These are phyloP conservation scores for Tuber melanosporum DNA, from an alignment of 495 filamentous ascomycete species.

Conservation along the genomic window DNA sequence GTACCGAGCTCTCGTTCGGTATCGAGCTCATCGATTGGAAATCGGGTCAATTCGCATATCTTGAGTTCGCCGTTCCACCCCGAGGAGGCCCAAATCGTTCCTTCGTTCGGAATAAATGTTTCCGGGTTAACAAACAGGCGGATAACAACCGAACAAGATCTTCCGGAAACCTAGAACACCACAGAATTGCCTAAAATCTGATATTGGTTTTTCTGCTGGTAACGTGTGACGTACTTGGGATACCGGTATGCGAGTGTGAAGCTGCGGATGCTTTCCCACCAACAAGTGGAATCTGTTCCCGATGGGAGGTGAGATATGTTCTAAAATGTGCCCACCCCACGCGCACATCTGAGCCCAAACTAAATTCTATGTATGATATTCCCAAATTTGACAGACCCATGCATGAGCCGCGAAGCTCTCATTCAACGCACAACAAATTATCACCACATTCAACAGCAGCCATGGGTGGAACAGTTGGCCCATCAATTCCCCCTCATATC, in stretches of 20 bases:
- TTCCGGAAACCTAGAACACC: background rate
- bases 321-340: conserved; percentile 24
- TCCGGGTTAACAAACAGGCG: background rate
- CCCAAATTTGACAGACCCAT: conserved; percentile 3
- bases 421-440: conserved; percentile 6
- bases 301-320: conserved; percentile 21
- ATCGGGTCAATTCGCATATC: conserved; percentile 40
- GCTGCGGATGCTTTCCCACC: background rate
- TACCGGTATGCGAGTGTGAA: background rate
- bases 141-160: background rate
- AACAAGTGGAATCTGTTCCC: background rate
- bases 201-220: background rate
- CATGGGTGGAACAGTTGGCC: conserved; percentile 42
- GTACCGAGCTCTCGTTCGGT: conserved; percentile 39
- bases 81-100: conserved; percentile 25
- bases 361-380: conserved; percentile 2
- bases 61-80: conserved; percentile 25
- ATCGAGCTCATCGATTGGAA: conserved; percentile 42
- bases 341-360: conserved; percentile 16
- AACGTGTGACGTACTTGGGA: background rate
- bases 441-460: conserved; percentile 17
- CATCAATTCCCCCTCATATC: conserved; percentile 44
- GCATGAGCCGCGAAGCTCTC: conserved; percentile 11
- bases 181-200: background rate
- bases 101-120: conserved; percentile 4